A percentile compares a stretch with the other conserved stretches of the same genome.
Evolutionary conservation across 1,284 basidiomycete species (phyloP).

Genomic region (Ceratobasidium sp.): DNA sequence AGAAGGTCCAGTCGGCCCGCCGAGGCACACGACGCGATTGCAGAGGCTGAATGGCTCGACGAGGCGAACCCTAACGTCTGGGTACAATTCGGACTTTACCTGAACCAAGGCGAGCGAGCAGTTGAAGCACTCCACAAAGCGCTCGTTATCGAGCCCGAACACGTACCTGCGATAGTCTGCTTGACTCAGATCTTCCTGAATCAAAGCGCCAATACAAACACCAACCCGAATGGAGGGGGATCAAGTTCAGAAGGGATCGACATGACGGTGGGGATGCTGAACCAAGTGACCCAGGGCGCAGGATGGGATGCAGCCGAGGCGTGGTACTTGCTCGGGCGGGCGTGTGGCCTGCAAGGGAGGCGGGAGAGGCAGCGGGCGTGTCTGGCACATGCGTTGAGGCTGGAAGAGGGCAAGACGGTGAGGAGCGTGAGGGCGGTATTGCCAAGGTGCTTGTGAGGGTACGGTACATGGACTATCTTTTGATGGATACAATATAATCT

Average conservation of each 20-base stretch:
- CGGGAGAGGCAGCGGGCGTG: conserved; percentile 79
- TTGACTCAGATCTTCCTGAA: conserved; percentile 79
- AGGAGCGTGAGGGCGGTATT: conserved; percentile 71
- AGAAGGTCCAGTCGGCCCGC: conserved; percentile 88
- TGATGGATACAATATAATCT: neutral
- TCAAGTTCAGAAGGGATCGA: conserved; percentile 39
- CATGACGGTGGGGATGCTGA: conserved; percentile 54
- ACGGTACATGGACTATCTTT: neutral
- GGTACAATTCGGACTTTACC: conserved; percentile 90
- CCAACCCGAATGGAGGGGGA: neutral
- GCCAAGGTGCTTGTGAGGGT: conserved; percentile 71
- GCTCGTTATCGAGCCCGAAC: conserved; percentile 78
- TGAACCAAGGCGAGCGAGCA: conserved; percentile 69
- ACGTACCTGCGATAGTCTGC: conserved; percentile 80
- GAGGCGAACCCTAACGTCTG: conserved; percentile 90
- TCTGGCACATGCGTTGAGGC: conserved; percentile 73
- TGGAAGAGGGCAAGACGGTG: conserved; percentile 75
- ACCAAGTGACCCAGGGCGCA: conserved; percentile 57
- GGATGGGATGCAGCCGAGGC: conserved; percentile 93
- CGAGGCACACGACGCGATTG: conserved; percentile 89
- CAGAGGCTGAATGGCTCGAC: conserved; percentile 93
- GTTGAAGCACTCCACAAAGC: conserved; percentile 84
- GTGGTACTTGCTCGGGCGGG: conserved; percentile 88
- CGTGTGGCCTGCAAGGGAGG: conserved; percentile 78
- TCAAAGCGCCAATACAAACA: conserved; percentile 34